These are phyloP conservation scores for Talaromyces liani DNA, from an alignment of 495 filamentous ascomycete genomes.

Conservation along the genomic window DNA sequence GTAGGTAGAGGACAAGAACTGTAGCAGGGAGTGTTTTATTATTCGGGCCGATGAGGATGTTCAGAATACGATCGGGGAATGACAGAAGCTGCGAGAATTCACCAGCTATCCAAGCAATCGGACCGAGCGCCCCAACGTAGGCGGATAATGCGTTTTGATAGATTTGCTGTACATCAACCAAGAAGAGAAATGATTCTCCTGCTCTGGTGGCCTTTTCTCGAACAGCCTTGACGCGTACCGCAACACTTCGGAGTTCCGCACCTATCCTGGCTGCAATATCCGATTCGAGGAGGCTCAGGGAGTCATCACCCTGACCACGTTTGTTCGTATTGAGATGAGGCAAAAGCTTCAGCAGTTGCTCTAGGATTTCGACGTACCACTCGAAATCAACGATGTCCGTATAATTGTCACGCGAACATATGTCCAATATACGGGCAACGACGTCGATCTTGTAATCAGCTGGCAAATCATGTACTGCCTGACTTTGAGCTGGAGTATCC, in stretches of 20 bases:
- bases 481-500: background rate
- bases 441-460: slow-evolving; percentile 77
- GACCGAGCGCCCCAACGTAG: slow-evolving; percentile 57
- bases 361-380: slow-evolving; percentile 86
- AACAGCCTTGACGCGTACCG: slow-evolving; percentile 83
- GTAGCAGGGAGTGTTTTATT: slow-evolving; percentile 52
- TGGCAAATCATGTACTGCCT: slow-evolving; percentile 46
- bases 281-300: slow-evolving; percentile 11
- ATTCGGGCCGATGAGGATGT: slow-evolving; percentile 61
- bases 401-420: slow-evolving; percentile 90
- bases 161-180: slow-evolving; percentile 35
- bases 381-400: slow-evolving; percentile 81
- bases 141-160: slow-evolving; percentile 38
- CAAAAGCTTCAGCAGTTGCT: slow-evolving; percentile 69
- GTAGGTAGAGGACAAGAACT: slow-evolving; percentile 69
- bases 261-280: slow-evolving; percentile 65
- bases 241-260: slow-evolving; percentile 75
- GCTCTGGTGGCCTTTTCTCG: slow-evolving; percentile 69
- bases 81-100: slow-evolving; percentile 71
- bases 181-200: slow-evolving; percentile 66
- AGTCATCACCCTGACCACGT: slow-evolving; percentile 13
- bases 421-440: slow-evolving; percentile 70
- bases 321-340: slow-evolving; percentile 25
- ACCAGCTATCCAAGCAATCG: slow-evolving; percentile 75
- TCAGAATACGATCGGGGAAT: slow-evolving; percentile 57